Evolutionary conservation across 2,329 filamentous ascomycete genomes (phyloP), one percentile per base, ranked within the genome.

Genomic region (Pezicula neosporulosa): DNA sequence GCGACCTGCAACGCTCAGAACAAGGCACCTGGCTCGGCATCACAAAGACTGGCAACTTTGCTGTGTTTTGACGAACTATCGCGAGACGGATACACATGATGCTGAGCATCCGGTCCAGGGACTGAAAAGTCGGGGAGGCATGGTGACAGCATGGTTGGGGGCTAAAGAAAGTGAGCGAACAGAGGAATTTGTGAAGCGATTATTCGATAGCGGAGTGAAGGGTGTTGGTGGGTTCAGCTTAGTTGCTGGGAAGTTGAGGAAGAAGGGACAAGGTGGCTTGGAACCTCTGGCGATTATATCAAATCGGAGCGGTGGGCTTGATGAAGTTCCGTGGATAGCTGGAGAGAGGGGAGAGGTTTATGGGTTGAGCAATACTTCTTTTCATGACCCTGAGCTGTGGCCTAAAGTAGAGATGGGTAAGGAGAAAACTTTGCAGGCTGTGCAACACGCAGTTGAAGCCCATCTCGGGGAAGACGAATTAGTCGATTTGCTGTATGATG

Each of bases 51-150:
- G 84, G 84, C 12, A 75, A 79, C 51, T 73, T 87, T 49, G 83
- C 83, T 8, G 77, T 86, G 12, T 73, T 87, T 73, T 87, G 52
- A 87, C 84, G 50, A 87, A 87, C 69, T 87, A 82, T 63, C 77
- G 82, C 52, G 83, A 87, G 69, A 72, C 70, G 21, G 68, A 73
- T 49, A 61, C 72, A 19, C 63, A 75, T 51, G 77, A 82, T 61
- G 70, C 71, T 3, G 69, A 71, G 15, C 77, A 81, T 56, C 77
- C 79, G 3, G 69, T 85, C 30, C 69, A 75, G 62, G 81, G 76
- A 16, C 69, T 72, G 54, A 78, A 75, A 60, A 85, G 81, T 63
- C 76, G 84, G 49, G 84, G 84, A 47, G 77, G 74, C 45, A 83
- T 87, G 74, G 82, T 85, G 28, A 86, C 77, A 12, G 77, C 80